Conservation (phyloP, 805 yeast genomes). For the Cyberlindnera lachancei region DNA sequence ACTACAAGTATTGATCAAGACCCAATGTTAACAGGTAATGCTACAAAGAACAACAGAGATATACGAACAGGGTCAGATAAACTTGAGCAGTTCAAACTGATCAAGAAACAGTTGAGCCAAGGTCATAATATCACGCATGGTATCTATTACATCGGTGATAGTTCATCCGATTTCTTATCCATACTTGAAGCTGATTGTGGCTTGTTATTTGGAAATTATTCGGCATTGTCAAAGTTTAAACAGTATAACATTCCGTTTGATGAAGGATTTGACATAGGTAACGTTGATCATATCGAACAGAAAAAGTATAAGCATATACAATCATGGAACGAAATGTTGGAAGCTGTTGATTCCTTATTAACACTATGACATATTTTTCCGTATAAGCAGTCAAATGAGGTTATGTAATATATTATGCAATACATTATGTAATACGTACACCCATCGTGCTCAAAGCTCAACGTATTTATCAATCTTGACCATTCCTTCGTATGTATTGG, state of each 20-base stretch:
- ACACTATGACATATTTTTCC: too few species aligned
- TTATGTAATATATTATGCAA: too few species aligned
- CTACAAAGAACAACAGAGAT: slow-evolving; percentile 5
- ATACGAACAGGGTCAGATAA: slow-evolving; percentile 54
- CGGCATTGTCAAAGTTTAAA: slow-evolving; percentile 23
- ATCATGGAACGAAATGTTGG: slow-evolving; percentile 16
- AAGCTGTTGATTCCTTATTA: too few species aligned
- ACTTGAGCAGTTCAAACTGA: slow-evolving; percentile 19
- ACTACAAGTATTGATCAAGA: slow-evolving; percentile 23
- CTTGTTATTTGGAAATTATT: slow-evolving; percentile 34
- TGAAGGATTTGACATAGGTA: slow-evolving; percentile 10
- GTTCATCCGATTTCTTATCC: slow-evolving; percentile 50
- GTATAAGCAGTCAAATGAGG: too few species aligned
- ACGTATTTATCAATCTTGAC: slow-evolving; percentile 49
- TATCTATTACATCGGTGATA: slow-evolving; percentile 52
- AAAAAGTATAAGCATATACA: slow-evolving; percentile 14
- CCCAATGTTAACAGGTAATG: slow-evolving; percentile 6
- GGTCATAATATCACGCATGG: slow-evolving; percentile 13
- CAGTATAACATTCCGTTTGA: slow-evolving; percentile 18
- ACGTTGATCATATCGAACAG: too few species aligned
- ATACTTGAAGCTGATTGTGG: slow-evolving; percentile 41
- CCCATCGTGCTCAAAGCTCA: slow-evolving; percentile 34
- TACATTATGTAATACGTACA: too few species aligned
- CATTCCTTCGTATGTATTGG: slow-evolving; percentile 62
- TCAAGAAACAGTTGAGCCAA: slow-evolving; percentile 13